Evolutionary conservation across 768 basidiomycete species (phyloP), one percentile per base, ranked within the genome.

Genomic region (Rhodotorula paludigena): DNA sequence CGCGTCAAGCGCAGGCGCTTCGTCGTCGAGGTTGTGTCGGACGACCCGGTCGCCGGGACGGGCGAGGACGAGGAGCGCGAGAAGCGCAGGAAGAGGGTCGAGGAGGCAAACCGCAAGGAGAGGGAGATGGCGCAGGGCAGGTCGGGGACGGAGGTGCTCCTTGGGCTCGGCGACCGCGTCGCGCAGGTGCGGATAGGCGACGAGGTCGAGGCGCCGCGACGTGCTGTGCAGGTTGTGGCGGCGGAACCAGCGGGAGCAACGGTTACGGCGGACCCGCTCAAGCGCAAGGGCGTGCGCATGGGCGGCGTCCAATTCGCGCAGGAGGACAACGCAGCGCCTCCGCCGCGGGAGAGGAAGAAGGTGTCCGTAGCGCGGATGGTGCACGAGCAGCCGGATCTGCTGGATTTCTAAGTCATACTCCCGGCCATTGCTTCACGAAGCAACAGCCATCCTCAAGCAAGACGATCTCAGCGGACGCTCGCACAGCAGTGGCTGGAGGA

Each of bases 11-110:
- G 93, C 73, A 91, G 89, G 76, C 81, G 91, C 57, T 82, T 97
- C 63, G 80, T 93, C 30, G 85, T 98, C 73, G 94, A 97, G 80
- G 97, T 92, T 33, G 80, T 97, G 65, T 91, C 94, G 64, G 73
- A 80, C 6, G 81, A 81, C 42, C 78, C 79, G 21, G 52, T 60
- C 28, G 61, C 63, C 0, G 66, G 57, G 20, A 60, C 32, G 8
- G 64, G 68, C 23, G 48, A 48, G 47, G 49, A 52, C 30, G 57
- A 61, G 49, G 60, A 66, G 59, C 57, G 47, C 52, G n/a, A 63
- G 54, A 41, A 32, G 36, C 21, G 44, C 49, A 11, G 59, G 57
- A 45, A 28, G 28, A n/a, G 62, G 55, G 66, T 60, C 59, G 61
- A 53, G 44, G 56, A 49, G 55, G 48, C 30, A 30, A 68, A 68